Percentiles rank a stretch among this genome's conserved stretches.
phyloP scores from a whole-genome alignment of 345 rosid genomes.

The Brassica incana region DNA sequence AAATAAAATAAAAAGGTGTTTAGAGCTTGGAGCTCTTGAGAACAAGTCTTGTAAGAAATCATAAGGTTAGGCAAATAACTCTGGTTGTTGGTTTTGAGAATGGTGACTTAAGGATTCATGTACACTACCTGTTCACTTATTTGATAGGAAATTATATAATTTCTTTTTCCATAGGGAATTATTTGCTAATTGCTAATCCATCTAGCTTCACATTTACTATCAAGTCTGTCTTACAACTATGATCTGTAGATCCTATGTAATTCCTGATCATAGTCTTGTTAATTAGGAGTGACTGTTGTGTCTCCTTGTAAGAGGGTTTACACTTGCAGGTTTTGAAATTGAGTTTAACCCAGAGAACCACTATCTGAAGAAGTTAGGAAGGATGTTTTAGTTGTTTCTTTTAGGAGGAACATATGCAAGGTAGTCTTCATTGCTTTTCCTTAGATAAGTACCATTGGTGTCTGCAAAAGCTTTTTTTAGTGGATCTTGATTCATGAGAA shows the following conservation, averaged over 20 bases:
- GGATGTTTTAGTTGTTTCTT: neutral
- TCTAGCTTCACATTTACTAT: neutral
- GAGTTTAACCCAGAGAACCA: neutral
- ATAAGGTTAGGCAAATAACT: neutral
- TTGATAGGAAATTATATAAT: neutral
- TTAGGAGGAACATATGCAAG: neutral
- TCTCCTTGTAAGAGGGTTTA: neutral
- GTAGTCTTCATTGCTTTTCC: neutral
- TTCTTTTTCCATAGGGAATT: neutral
- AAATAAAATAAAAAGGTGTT: too few species aligned
- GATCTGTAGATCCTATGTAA: constrained; percentile 12
- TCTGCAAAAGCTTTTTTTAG: neutral
- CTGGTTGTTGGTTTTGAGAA: neutral
- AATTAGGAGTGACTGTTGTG: constrained; percentile 1
- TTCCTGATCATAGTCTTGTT: constrained; percentile 1
- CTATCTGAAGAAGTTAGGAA: neutral
- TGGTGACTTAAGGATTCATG: neutral
- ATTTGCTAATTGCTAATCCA: neutral
- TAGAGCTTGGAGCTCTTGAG: constrained; percentile 7
- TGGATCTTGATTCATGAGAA: neutral
- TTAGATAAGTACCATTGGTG: neutral
- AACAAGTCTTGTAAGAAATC: neutral
- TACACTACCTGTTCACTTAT: neutral
- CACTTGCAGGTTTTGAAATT: neutral
- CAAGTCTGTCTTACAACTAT: neutral